Evolutionary conservation across 805 yeast species (phyloP).

Genomic region (Starmerella asiatica): DNA sequence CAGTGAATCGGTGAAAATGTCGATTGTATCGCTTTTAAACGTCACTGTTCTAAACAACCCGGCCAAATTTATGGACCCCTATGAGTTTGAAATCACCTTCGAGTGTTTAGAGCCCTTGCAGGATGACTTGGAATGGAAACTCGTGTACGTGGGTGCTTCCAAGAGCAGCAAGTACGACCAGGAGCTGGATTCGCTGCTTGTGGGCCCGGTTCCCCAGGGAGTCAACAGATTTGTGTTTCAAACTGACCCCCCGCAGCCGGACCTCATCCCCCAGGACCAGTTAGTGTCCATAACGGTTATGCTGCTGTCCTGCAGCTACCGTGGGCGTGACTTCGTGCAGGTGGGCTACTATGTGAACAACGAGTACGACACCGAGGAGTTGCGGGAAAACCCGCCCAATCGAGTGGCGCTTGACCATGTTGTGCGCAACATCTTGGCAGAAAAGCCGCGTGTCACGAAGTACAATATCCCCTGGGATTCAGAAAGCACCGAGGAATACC

Average conservation of each 20-base stretch:
- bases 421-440: slow-evolving; percentile 86
- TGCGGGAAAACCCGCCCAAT: slow-evolving; percentile 84
- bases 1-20: slow-evolving; percentile 40
- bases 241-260: slow-evolving; percentile 96
- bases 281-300: slow-evolving; percentile 92
- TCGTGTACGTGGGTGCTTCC: slow-evolving; percentile 93
- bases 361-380: slow-evolving; percentile 86
- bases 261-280: slow-evolving; percentile 89
- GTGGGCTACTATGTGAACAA: slow-evolving; percentile 97
- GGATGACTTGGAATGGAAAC: slow-evolving; percentile 92
- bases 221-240: slow-evolving; percentile 81
- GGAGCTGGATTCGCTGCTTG: slow-evolving; percentile 88
- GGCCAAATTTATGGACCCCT: slow-evolving; percentile 83
- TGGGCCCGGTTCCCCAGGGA: slow-evolving; percentile 98
- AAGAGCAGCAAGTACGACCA: slow-evolving; percentile 92
- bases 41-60: slow-evolving; percentile 90
- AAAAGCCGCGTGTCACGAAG: slow-evolving; percentile 93
- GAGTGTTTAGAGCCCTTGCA: slow-evolving; percentile 88
- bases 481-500: slow-evolving; percentile 20
- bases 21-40: slow-evolving; percentile 83
- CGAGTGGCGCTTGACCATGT: slow-evolving; percentile 90
- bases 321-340: slow-evolving; percentile 86
- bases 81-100: slow-evolving; percentile 92
- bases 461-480: slow-evolving; percentile 83
- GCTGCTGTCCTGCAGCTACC: slow-evolving; percentile 79